phyloP scores from a whole-genome alignment of 805 yeast genomes.

The Yamadazyma akitaensis region DNA sequence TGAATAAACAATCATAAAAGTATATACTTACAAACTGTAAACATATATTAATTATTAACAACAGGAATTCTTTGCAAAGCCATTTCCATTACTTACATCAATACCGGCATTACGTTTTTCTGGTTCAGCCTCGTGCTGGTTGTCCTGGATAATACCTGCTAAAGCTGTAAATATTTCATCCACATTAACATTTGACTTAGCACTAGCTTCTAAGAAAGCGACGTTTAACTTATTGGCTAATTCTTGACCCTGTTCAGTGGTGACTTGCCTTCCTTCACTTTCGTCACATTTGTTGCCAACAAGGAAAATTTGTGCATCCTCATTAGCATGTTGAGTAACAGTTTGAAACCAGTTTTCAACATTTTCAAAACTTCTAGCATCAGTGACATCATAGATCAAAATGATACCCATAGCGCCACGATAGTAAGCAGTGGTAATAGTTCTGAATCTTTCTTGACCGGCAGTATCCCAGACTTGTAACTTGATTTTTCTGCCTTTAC shows the following conservation, averaged over 20 bases:
- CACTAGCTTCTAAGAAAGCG: conserved; percentile 94
- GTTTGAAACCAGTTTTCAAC: conserved; percentile 95
- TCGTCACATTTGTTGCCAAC: conserved; percentile 97
- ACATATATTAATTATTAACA: conserved; percentile 24
- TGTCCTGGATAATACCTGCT: conserved; percentile 82
- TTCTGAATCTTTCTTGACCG: conserved; percentile 94
- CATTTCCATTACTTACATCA: conserved; percentile 34
- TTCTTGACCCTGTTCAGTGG: conserved; percentile 85
- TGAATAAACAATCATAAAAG: background rate
- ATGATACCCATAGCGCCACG: conserved; percentile 89
- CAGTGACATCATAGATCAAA: conserved; percentile 79
- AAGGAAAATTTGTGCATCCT: conserved; percentile 88
- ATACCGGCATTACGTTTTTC: conserved; percentile 25
- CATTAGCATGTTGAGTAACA: conserved; percentile 94
- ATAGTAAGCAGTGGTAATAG: conserved; percentile 89
- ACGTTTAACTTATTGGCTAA: conserved; percentile 83
- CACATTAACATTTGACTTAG: conserved; percentile 89
- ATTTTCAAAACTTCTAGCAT: conserved; percentile 87
- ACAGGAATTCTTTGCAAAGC: conserved; percentile 33
- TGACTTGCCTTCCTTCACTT: conserved; percentile 79
- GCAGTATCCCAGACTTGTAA: conserved; percentile 97
- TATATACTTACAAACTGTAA: background rate
- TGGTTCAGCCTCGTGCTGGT: conserved; percentile 47
- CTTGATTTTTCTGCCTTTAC: conserved; percentile 89
- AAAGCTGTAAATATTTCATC: conserved; percentile 87